Conservation (phyloP, 768 basidiomycete species). For the Suillus discolor region DNA sequence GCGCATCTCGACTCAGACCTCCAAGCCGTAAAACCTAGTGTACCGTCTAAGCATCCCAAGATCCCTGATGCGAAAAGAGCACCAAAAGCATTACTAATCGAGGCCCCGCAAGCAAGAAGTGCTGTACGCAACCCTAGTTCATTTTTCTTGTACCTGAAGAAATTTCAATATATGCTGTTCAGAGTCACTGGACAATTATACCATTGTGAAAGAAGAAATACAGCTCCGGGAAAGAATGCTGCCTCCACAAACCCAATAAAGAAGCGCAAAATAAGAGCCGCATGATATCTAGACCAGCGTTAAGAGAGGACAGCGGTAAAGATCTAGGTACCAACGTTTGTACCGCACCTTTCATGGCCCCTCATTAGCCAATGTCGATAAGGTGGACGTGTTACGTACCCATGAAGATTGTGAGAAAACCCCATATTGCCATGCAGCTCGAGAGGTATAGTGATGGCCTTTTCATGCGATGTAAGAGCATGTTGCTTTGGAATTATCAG, state of each 20-base stretch:
- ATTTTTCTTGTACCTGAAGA: slow-evolving; percentile 51
- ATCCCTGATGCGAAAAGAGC: slow-evolving; percentile 76
- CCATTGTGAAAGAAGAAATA: slow-evolving; percentile 73
- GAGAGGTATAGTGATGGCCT: slow-evolving; percentile 70
- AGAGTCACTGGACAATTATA: background rate
- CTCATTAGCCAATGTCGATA: slow-evolving; percentile 2
- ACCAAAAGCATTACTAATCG: slow-evolving; percentile 82
- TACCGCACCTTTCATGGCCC: slow-evolving; percentile 34
- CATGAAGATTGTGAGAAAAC: slow-evolving; percentile 56
- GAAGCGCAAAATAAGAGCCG: slow-evolving; percentile 68
- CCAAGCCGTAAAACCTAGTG: slow-evolving; percentile 47
- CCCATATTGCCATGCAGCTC: slow-evolving; percentile 70
- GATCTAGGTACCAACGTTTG: slow-evolving; percentile 19
- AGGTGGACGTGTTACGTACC: slow-evolving; percentile 32
- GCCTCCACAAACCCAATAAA: slow-evolving; percentile 75
- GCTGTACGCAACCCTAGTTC: slow-evolving; percentile 72
- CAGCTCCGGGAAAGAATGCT: slow-evolving; percentile 66
- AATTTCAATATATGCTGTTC: background rate
- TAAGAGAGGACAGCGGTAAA: background rate
- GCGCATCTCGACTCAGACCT: slow-evolving; percentile 39
- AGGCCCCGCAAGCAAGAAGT: slow-evolving; percentile 65
- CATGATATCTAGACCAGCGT: slow-evolving; percentile 46
- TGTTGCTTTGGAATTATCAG: slow-evolving; percentile 50
- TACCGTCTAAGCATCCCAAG: slow-evolving; percentile 67
- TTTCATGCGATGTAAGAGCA: slow-evolving; percentile 64